Evolutionary conservation across 2,329 filamentous ascomycete species (phyloP), one percentile per base, ranked within the genome.

Genomic region (Fusarium newnesense): DNA sequence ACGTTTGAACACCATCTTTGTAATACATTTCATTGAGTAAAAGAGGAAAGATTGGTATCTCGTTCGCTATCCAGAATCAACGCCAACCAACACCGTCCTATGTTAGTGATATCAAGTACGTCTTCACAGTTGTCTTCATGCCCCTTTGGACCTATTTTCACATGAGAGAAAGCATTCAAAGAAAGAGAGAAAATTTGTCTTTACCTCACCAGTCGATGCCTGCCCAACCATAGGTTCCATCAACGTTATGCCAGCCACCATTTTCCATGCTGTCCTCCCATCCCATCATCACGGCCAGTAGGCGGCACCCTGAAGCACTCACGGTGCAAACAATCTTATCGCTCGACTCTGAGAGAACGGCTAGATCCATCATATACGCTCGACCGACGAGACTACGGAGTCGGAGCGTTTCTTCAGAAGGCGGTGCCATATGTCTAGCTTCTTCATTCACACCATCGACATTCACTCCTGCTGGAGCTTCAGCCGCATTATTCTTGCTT

Each of bases 211-310:
- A 82, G 34, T 80, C 77, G 56, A 86, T 80, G 19, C 84, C 87
- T 12, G 81, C 86, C 92, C 92, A 94, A 18, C 85, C 85, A 75
- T 88, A 90, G 18, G 87, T 87, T 4, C 92, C 92, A 79, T 96
- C 93, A n/a, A 97, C 88, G 81, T 97, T 97, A 66, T 90, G 86
- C 93, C 94, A 97, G 49, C 86, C 85, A 4, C 85, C 87, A 24
- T 86, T 81, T 39, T 84, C 84, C 69, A 94, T 86, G 9, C 88
- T 90, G 36, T 85, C 86, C 42, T 95, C 92, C 93, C 93, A 95
- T 1, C 94, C 94, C 90, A 96, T 90, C 91, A 97, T 95, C 44
- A 97, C 93, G 5, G 89, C 94, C 70, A 97, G 80, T 60, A 97
- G 77, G 28, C 93, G 88, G 80, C 94, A 97, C 1, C 89, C 90